Base-by-base conservation (phyloP, 176 grass and related monocot species). In the Ensete glaucum region DNA sequence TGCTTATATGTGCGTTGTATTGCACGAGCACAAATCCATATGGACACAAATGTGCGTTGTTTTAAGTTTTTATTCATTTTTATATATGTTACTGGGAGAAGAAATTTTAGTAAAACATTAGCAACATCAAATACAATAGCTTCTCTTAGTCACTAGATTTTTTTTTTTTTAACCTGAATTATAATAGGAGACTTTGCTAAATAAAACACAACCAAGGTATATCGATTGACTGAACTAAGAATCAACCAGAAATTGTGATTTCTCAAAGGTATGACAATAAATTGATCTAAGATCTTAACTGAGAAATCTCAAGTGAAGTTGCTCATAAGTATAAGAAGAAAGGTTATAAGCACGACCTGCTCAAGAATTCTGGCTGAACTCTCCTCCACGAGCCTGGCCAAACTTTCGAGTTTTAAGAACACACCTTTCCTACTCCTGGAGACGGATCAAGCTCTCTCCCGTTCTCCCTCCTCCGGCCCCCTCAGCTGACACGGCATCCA, bases 361-460 rank as follows among this genome's bases (percentile, higher is more conserved):
- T 89, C 84, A 9, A 92, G 73, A 34, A 89, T 84, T 52, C 57
- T 80, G 52, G 69, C 57, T 52, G 88, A 84, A 64, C 79, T 92
- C 73, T 82, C 86, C 76, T 92, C 90, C 43, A 89, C 86, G 23
- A 82, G 81, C 69, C 76, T 82, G 16, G 84, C 86, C 12, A 92
- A 85, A 73, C 78, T 75, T 57, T 82, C 90, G 20, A 92, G 73
- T 77, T 85, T 23, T 23, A 23, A 23, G 22, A n/a, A n/a, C n/a
- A n/a, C n/a, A n/a, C n/a, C n/a, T n/a, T n/a, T n/a, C n/a, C n/a
- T n/a, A n/a, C n/a, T n/a, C n/a, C n/a, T n/a, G n/a, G n/a, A n/a
- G n/a, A n/a, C n/a, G n/a, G n/a, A n/a, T n/a, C n/a, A n/a, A n/a
- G n/a, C n/a, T n/a, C n/a, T n/a, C 6, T 59, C 65, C 43, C 54